Evolutionary conservation across 73 alveolate genomes (phyloP).

Genomic region (Tetrahymena thermophila): DNA sequence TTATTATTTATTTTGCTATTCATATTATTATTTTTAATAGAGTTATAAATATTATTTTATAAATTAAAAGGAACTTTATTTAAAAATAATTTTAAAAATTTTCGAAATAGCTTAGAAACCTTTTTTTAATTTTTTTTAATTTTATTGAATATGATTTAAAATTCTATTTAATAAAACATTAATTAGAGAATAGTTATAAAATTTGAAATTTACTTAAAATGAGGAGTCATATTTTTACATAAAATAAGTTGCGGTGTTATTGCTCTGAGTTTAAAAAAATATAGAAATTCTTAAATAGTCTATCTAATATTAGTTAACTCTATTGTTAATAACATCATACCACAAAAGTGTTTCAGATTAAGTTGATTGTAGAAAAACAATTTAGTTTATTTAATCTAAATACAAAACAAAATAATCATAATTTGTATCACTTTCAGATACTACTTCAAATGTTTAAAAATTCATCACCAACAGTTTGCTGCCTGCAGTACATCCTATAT

Average conservation of each 20-base stretch:
- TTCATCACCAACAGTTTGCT: neutral
- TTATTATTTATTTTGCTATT: no score
- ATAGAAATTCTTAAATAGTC: no score
- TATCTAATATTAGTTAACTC: neutral
- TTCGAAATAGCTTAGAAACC: no score
- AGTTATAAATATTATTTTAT: no score
- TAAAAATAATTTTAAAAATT: no score
- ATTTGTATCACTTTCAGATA: neutral
- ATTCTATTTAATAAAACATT: no score
- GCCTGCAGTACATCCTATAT: neutral
- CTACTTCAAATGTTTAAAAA: neutral
- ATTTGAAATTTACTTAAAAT: neutral
- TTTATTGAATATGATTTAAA: no score
- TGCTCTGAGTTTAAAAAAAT: no score
- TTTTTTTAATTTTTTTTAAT: no score
- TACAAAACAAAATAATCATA: neutral
- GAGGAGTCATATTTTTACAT: neutral
- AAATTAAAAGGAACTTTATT: no score
- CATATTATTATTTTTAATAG: no score
- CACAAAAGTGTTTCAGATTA: neutral
- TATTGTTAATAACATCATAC: neutral
- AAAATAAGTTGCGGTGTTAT: neutral
- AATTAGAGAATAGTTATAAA: no score
- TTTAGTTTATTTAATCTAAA: neutral
- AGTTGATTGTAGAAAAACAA: neutral